Evolutionary conservation across 2,329 filamentous ascomycete genomes (phyloP).

Genomic region (Chaetomiaceae sp.): DNA sequence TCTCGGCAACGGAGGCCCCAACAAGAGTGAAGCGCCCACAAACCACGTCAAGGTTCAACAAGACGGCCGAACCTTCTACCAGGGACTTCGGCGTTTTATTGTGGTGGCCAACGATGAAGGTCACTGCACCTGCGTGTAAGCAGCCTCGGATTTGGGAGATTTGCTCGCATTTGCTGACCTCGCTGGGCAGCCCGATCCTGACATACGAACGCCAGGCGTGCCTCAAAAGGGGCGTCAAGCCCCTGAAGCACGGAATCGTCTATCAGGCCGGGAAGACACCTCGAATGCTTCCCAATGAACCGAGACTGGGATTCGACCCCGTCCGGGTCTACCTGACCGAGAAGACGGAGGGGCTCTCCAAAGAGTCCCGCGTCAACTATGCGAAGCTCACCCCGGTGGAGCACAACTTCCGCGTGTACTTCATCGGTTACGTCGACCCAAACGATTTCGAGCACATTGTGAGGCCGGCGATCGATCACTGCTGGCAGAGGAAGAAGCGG

Average conservation of each 20-base stretch:
- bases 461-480: slow-evolving; percentile 42
- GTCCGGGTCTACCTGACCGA: slow-evolving; percentile 41
- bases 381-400: slow-evolving; percentile 25
- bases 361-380: slow-evolving; percentile 37
- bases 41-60: slow-evolving; percentile 25
- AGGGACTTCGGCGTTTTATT: slow-evolving; percentile 52
- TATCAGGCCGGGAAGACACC: slow-evolving; percentile 36
- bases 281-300: slow-evolving; percentile 38
- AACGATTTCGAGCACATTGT: slow-evolving; percentile 40
- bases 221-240: slow-evolving; percentile 48
- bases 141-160: neutral
- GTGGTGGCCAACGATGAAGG: slow-evolving; percentile 49
- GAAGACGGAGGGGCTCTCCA: slow-evolving; percentile 42
- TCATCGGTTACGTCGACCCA: slow-evolving; percentile 44
- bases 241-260: slow-evolving; percentile 51
- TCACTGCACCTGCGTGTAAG: slow-evolving; percentile 55
- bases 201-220: slow-evolving; percentile 52
- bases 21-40: slow-evolving; percentile 28
- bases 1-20: slow-evolving; percentile 31
- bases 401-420: slow-evolving; percentile 53
- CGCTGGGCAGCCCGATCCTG: slow-evolving; percentile 35
- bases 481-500: slow-evolving; percentile 44
- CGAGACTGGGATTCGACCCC: slow-evolving; percentile 43
- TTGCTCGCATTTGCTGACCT: slow-evolving; percentile 7
- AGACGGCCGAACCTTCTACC: slow-evolving; percentile 39